These are phyloP conservation scores for Pugionium dolabratum DNA, from an alignment of 345 rosid genomes.

Conservation along the genomic window DNA sequence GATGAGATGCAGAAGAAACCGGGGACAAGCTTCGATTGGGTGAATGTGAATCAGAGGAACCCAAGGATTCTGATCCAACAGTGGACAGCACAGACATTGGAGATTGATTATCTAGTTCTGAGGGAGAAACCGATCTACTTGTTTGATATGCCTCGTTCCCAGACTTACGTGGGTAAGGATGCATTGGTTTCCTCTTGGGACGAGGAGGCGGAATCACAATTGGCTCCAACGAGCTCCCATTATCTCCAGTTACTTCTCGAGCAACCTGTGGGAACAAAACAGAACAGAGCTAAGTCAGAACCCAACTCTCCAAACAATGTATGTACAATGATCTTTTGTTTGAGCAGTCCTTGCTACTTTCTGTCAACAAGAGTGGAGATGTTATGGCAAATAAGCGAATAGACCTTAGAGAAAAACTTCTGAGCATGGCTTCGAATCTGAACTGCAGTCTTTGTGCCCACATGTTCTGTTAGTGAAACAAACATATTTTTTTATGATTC, in stretches of 20 bases:
- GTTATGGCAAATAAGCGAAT: slow-evolving; percentile 5
- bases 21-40: slow-evolving; percentile 57
- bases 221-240: slow-evolving; percentile 49
- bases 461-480: slow-evolving; percentile 57
- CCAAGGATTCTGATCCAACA: slow-evolving; percentile 53
- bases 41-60: slow-evolving; percentile 50
- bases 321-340: slow-evolving; percentile 23
- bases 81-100: slow-evolving; percentile 66
- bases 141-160: slow-evolving; percentile 40
- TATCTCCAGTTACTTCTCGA: slow-evolving; percentile 49
- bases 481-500: slow-evolving; percentile 17
- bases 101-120: slow-evolving; percentile 57
- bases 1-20: slow-evolving; percentile 44
- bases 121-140: slow-evolving; percentile 54
- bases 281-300: slow-evolving; percentile 28
- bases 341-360: slow-evolving; percentile 6
- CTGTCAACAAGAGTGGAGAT: not conserved
- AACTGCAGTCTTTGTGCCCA: slow-evolving; percentile 80
- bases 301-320: slow-evolving; percentile 19
- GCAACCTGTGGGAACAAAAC: slow-evolving; percentile 46
- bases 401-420: slow-evolving; percentile 86
- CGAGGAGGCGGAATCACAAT: slow-evolving; percentile 88
- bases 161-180: slow-evolving; percentile 82
- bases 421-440: slow-evolving; percentile 96
- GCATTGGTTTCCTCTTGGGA: slow-evolving; percentile 73